Evolutionary conservation across 2,329 filamentous ascomycete genomes (phyloP), one percentile per base, ranked within the genome.

Genomic region (Phaeosphaeriaceae sp.): DNA sequence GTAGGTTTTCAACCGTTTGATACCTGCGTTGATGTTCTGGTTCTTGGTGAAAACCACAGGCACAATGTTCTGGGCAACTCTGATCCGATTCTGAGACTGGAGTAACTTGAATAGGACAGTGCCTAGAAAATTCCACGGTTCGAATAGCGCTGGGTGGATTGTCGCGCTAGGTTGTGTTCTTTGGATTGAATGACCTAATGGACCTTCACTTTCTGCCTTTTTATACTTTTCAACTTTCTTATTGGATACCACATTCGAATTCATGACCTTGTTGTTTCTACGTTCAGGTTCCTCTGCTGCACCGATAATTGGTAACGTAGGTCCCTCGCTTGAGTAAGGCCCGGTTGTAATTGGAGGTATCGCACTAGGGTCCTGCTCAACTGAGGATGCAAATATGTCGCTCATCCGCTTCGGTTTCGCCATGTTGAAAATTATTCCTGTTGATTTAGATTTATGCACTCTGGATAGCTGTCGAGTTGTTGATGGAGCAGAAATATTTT

Each of bases 21-120:
- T 56, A 3, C 53, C 60, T 0, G 55, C 35, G n/a, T 49, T 58
- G 28, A 66, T 39, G 15, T 61, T 65, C 18, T 61, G 56, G 13
- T 66, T 66, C 33, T 46, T 54, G n/a, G 50, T 55, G 21, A 55
- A 61, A 8, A 61, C 61, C 1, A 65, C 21, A 0, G 58, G 56
- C 13, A 54, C 30, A 17, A 56, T 35, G 15, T 56, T 52, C 8
- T 51, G 34, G 28, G 44, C 34, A 4, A 13, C 34, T 30, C 41
- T 42, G 11, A 57, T 16, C 2, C 50, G 46, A 12, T 16, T 34
- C 21, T 56, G 43, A 2, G 33, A 32, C 28, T 43, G 36, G n/a
- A 50, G 28, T 16, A 48, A 17, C 35, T 52, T 52, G 23, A 48
- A 33, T 2, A 60, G 23, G 1, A 50, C 44, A 1, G 33, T 9